These are phyloP conservation scores for Coemansia sp. DNA, from an alignment of 192 early-diverging fungal genomes.

Conservation along the genomic window DNA sequence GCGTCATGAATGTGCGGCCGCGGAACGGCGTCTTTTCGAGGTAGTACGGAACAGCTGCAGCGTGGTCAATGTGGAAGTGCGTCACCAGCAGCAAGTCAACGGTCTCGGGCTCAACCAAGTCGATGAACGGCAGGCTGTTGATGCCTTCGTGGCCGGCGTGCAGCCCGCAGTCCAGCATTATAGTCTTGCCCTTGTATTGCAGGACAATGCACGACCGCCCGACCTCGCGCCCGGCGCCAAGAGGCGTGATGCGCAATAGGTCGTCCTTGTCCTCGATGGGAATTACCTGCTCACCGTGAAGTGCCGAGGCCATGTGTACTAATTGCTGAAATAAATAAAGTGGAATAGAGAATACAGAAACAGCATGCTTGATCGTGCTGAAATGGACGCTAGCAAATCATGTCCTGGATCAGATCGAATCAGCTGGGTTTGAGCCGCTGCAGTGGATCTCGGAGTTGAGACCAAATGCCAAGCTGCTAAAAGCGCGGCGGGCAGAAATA, in stretches of 20 bases:
- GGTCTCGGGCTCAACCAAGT: slow-evolving; percentile 83
- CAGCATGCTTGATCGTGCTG: too few species aligned
- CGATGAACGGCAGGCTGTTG: slow-evolving; percentile 90
- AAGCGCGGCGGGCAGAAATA: background rate
- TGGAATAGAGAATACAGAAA: background rate
- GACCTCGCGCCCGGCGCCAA: slow-evolving; percentile 98
- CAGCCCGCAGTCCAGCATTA: slow-evolving; percentile 96
- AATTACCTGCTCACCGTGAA: slow-evolving; percentile 34
- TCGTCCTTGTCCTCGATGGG: slow-evolving; percentile 72
- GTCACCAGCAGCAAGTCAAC: slow-evolving; percentile 91
- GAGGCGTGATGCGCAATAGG: slow-evolving; percentile 82
- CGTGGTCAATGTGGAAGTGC: slow-evolving; percentile 98
- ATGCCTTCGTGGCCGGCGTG: slow-evolving; percentile 93
- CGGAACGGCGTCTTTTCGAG: slow-evolving; percentile 96
- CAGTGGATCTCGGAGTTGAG: background rate
- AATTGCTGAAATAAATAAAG: background rate
- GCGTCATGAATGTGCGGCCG: slow-evolving; percentile 98
- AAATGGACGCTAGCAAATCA: background rate
- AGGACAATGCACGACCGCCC: slow-evolving; percentile 90
- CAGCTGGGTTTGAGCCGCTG: background rate
- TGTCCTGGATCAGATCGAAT: background rate
- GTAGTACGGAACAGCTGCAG: slow-evolving; percentile 92
- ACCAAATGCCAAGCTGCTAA: background rate
- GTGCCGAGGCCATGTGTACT: slow-evolving; percentile 23
- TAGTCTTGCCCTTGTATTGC: slow-evolving; percentile 93